Conservation (phyloP, 2,329 filamentous ascomycete species). For the Endothia cerciana region DNA sequence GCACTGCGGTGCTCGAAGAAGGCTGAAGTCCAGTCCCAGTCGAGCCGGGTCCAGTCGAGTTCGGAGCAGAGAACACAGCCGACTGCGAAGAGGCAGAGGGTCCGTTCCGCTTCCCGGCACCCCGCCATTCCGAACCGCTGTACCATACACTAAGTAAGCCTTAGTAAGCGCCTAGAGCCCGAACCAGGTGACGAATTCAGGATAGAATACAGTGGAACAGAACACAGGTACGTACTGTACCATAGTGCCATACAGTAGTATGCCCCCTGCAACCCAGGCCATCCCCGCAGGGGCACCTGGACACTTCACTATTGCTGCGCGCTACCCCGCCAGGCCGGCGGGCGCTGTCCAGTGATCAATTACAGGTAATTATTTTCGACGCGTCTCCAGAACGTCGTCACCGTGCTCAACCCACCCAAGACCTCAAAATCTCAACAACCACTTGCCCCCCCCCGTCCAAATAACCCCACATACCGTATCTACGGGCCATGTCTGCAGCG, state of each 20-base stretch:
- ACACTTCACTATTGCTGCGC: background rate
- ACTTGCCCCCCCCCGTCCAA: no score
- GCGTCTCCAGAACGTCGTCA: background rate
- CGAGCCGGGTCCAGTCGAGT: background rate
- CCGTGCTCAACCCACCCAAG: background rate
- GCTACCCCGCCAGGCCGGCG: background rate
- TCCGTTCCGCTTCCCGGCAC: constrained; percentile 5
- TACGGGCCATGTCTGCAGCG: background rate
- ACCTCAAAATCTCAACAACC: no score
- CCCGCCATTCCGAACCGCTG: background rate
- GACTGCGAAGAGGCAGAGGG: background rate
- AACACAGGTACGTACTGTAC: background rate
- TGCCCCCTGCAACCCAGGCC: no score
- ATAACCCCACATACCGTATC: no score
- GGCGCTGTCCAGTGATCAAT: background rate
- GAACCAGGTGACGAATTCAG: background rate
- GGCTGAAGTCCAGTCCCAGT: no score
- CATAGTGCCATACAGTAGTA: no score
- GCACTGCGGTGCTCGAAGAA: background rate
- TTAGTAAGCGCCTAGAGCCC: background rate
- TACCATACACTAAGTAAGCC: background rate
- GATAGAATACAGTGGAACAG: background rate
- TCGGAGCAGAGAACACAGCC: background rate
- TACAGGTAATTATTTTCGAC: background rate
- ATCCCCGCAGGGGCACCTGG: background rate